Conservation (phyloP, 164 flowering plant species). For the Piper longum region DNA sequence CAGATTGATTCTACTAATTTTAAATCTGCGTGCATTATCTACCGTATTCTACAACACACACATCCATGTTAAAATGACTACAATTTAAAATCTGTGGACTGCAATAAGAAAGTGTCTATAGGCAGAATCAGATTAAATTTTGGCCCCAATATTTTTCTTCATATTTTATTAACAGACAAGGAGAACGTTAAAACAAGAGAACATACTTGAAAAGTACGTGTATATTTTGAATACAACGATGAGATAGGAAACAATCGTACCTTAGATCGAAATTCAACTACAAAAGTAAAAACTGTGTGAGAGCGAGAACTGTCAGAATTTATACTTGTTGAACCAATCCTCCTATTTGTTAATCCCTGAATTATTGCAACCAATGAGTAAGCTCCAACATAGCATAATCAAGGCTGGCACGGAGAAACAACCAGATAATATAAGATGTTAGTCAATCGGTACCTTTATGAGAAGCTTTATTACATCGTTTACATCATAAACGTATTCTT, state of each 20-base stretch:
- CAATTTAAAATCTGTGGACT: not conserved
- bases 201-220: not conserved
- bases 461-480: conserved; percentile 59
- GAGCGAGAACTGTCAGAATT: conserved; percentile 98
- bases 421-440: too few relatives aligned
- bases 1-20: conserved; percentile 81
- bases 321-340: conserved; percentile 78
- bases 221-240: not conserved
- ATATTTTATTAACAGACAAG: too few relatives aligned
- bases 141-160: not conserved
- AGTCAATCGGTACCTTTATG: conserved; percentile 34
- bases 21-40: conserved; percentile 75
- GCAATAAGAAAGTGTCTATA: too few relatives aligned
- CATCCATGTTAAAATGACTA: conserved; percentile 16
- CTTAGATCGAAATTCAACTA: conserved; percentile 90
- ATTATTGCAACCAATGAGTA: not conserved
- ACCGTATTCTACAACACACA: conserved; percentile 33
- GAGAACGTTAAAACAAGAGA: not conserved
- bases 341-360: conserved; percentile 85
- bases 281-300: conserved; percentile 94
- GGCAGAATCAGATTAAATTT: too few relatives aligned
- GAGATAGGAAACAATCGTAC: conserved; percentile 18
- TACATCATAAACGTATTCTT: conserved; percentile 56
- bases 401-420: not conserved
- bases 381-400: too few relatives aligned